A percentile compares a stretch with the other conserved stretches of the same genome.
These are phyloP conservation scores for Vicia sativa DNA, from an alignment of 306 rosid species.

Conservation along the genomic window DNA sequence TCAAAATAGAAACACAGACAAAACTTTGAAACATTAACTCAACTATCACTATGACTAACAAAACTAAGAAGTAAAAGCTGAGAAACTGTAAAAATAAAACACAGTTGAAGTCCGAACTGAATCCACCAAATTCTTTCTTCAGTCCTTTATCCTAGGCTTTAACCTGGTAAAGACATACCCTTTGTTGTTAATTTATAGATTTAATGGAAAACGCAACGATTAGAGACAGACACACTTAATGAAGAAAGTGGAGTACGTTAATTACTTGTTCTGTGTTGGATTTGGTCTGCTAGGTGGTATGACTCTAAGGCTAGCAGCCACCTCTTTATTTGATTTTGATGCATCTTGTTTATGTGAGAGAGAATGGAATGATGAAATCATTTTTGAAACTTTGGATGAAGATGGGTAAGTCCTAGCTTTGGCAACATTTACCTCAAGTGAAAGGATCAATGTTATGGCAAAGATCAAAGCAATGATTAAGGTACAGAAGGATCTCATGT, in stretches of 20 bases:
- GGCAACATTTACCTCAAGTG: slow-evolving; percentile 39
- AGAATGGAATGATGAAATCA: slow-evolving; percentile 37
- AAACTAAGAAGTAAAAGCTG: slow-evolving; percentile 25
- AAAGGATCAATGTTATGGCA: slow-evolving; percentile 52
- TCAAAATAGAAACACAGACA: not conserved
- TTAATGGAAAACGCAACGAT: slow-evolving; percentile 34
- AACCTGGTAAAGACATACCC: slow-evolving; percentile 49
- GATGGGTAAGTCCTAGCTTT: slow-evolving; percentile 53
- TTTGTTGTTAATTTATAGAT: slow-evolving; percentile 30
- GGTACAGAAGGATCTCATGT: slow-evolving; percentile 59
- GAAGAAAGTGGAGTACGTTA: not conserved
- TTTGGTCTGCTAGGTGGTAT: slow-evolving; percentile 83
- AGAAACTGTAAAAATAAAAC: not conserved
- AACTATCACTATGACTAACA: slow-evolving; percentile 25
- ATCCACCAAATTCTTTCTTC: slow-evolving; percentile 33
- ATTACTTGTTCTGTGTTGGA: slow-evolving; percentile 86
- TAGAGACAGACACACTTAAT: slow-evolving; percentile 5
- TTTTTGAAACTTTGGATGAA: slow-evolving; percentile 40
- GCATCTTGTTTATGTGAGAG: slow-evolving; percentile 31
- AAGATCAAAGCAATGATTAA: slow-evolving; percentile 47
- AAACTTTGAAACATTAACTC: slow-evolving; percentile 29
- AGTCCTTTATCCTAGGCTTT: slow-evolving; percentile 51
- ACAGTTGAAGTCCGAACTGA: slow-evolving; percentile 38
- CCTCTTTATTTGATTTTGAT: slow-evolving; percentile 33
- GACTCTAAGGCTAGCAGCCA: slow-evolving; percentile 58